Percentiles rank a stretch among this genome's conserved stretches.
phyloP scores from a whole-genome alignment of 768 basidiomycete genomes.

The Pholiota molesta region DNA sequence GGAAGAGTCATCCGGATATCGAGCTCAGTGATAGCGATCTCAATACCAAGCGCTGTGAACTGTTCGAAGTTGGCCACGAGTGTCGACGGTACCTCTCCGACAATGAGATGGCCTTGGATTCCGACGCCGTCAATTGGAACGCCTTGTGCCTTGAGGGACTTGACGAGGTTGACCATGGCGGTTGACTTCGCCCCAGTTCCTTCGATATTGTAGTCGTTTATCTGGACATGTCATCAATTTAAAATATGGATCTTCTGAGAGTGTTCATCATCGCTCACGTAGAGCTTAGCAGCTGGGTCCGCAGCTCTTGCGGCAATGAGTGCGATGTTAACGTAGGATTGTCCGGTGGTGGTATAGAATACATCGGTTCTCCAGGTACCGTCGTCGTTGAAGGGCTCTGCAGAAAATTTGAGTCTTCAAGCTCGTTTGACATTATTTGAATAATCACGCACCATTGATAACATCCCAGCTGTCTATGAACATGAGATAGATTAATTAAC shows the following conservation, averaged over 20 bases:
- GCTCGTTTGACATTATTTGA: constrained; percentile 7
- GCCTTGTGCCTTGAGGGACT: constrained; percentile 45
- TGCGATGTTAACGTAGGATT: constrained; percentile 53
- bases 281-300: constrained; percentile 59
- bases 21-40: constrained; percentile 71
- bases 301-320: constrained; percentile 54
- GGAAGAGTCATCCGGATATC: constrained; percentile 66
- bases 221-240: constrained; percentile 20
- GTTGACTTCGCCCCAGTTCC: constrained; percentile 54
- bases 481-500: background rate
- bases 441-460: constrained; percentile 41
- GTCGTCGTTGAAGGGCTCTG: constrained; percentile 62
- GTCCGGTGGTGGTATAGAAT: constrained; percentile 55
- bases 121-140: constrained; percentile 66
- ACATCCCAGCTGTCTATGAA: constrained; percentile 52
- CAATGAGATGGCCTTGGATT: constrained; percentile 61
- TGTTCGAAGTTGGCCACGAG: constrained; percentile 51
- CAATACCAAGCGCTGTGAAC: constrained; percentile 62
- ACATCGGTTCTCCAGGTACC: constrained; percentile 56
- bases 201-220: constrained; percentile 47
- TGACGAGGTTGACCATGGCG: constrained; percentile 55
- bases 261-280: constrained; percentile 33
- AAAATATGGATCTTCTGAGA: background rate
- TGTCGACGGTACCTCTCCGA: constrained; percentile 53
- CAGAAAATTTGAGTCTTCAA: background rate